Evolutionary conservation across 192 early-diverging fungal genomes (phyloP), one percentile per base, ranked within the genome.

Genomic region (Podila verticillata): DNA sequence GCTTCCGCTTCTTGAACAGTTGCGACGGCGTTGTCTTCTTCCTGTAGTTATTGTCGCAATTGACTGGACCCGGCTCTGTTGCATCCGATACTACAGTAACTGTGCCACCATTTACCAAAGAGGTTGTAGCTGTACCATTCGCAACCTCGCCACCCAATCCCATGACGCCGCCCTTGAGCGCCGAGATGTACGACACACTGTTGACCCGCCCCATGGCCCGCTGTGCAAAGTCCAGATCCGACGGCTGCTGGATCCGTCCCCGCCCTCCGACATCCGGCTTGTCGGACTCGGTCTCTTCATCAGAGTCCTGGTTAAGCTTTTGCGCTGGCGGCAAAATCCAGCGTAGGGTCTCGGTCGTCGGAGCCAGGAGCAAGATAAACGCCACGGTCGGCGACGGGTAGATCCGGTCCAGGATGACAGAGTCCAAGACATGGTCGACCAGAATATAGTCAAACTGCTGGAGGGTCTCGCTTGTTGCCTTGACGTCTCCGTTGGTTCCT

Each of bases 261-360:
- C 77, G 65, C 0, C 77, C 77, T 2, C 77, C 77, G 3, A 72
- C 58, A 57, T 80, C 77, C 5, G 60, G 61, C 28, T 80, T 70
- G 1, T n/a, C 59, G 13, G 51, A 64, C 26, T 72, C 69, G 0
- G 35, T 8, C 22, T 79, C 75, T 1, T 72, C 68, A 0, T 44
- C n/a, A 22, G 64, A 34, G 0, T 29, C 24, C 29, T 60, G 36
- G 2, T 9, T 7, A 17, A 19, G 36, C 24, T 65, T 66, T 29
- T 68, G 39, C 22, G 77, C 77, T 2, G 77, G 77, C 2, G 77
- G 77, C 1, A 80, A 31, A 44, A 80, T 80, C 77, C 77, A 80
- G 9, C 77, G 32, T 7, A 80, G 32, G 3, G 77, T 80, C 39
- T 80, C 77, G 12, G 69, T 80, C 2, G 77, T 80, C n/a, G 77